Conservation (phyloP, 345 rosid species). For the Eucalyptus erythrocorys region DNA sequence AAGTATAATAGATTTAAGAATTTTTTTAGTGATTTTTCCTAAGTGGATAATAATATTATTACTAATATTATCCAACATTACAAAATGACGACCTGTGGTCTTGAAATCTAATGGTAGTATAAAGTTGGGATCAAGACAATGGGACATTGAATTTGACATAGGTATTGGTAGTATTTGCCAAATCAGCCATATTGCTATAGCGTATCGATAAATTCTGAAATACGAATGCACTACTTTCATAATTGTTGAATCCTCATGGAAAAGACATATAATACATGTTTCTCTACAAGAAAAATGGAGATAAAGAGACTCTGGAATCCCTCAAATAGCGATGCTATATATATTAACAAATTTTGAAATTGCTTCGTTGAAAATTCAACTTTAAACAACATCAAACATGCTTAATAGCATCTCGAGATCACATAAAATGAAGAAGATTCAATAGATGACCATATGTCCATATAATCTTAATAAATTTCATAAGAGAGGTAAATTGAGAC, state of each 20-base stretch:
- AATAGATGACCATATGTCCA: not conserved
- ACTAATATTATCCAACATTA: no score
- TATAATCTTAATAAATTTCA: no score
- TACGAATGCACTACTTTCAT: not conserved
- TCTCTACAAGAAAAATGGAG: not conserved
- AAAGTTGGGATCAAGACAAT: not conserved
- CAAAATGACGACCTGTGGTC: not conserved
- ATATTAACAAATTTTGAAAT: not conserved
- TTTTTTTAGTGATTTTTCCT: no score
- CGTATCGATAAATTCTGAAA: not conserved
- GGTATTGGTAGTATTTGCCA: not conserved
- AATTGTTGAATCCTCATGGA: not conserved
- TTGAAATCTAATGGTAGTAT: not conserved
- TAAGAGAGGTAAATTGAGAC: not conserved
- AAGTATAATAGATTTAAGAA: no score
- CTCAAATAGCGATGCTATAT: not conserved
- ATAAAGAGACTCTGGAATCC: not conserved
- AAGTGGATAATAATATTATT: no score
- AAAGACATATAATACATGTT: not conserved
- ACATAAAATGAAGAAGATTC: not conserved
- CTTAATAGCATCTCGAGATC: not conserved
- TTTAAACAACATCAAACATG: not conserved
- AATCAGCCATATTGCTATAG: not conserved
- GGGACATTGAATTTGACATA: not conserved
- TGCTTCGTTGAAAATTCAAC: not conserved